A percentile compares a stretch with the other conserved stretches of the same genome.
Conservation (phyloP, 192 early-diverging fungal genomes). For the Coemansia sp. region DNA sequence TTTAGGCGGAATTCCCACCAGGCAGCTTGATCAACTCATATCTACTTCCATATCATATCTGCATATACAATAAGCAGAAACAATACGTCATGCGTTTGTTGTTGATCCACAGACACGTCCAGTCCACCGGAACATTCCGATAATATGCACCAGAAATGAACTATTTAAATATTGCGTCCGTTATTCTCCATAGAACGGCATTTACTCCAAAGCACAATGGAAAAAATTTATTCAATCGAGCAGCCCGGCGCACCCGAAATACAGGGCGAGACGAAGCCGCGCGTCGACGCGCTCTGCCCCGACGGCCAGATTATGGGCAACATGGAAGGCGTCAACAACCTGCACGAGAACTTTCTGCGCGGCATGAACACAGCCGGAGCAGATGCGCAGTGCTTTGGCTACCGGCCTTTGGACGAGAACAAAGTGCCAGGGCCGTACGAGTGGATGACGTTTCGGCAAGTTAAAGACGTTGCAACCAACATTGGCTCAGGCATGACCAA, state of each 20-base stretch:
- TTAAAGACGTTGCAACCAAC: constrained; percentile 56
- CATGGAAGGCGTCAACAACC: constrained; percentile 43
- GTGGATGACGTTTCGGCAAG: constrained; percentile 77
- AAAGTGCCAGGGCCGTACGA: constrained; percentile 68
- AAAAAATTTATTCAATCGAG: constrained; percentile 30
- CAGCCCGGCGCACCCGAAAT: constrained; percentile 30
- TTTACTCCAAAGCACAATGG: neutral
- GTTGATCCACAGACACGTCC: too few relatives aligned
- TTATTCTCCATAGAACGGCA: neutral
- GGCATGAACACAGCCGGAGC: constrained; percentile 42
- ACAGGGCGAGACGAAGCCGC: constrained; percentile 44
- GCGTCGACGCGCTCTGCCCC: constrained; percentile 28
- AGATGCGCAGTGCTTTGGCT: constrained; percentile 33
- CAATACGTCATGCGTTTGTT: too few relatives aligned
- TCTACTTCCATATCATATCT: too few relatives aligned
- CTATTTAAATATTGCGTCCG: neutral
- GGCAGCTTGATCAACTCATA: too few relatives aligned
- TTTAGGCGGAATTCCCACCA: too few relatives aligned
- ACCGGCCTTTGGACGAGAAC: constrained; percentile 29
- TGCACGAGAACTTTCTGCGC: constrained; percentile 49
- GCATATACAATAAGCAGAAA: too few relatives aligned
- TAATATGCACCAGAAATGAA: too few relatives aligned
- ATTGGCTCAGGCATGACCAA: constrained; percentile 76
- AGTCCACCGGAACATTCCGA: too few relatives aligned
- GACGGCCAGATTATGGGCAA: constrained; percentile 30